phyloP scores from a whole-genome alignment of 1,139 yeast genomes.

The Wickerhamomyces sp. region DNA sequence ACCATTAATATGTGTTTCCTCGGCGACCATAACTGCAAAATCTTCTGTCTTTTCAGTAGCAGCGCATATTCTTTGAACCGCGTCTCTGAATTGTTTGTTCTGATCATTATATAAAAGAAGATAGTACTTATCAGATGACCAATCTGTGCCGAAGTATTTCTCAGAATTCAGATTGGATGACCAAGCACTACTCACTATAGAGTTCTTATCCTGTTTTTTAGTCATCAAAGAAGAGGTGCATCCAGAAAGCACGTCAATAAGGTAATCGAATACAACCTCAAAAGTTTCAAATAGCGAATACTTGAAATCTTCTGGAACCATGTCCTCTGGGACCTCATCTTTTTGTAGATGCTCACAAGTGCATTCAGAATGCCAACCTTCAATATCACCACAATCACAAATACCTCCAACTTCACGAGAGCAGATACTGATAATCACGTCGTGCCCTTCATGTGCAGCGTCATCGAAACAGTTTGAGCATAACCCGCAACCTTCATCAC shows the following conservation, averaged over 20 bases:
- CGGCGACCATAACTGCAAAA: slow-evolving; percentile 73
- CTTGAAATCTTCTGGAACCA: slow-evolving; percentile 34
- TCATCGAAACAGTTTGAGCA: slow-evolving; percentile 76
- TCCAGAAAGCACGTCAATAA: slow-evolving; percentile 61
- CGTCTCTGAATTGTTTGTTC: slow-evolving; percentile 69
- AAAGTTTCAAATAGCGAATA: slow-evolving; percentile 41
- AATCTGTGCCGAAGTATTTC: slow-evolving; percentile 41
- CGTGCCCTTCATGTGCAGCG: slow-evolving; percentile 70
- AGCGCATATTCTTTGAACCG: slow-evolving; percentile 56
- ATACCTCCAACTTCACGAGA: slow-evolving; percentile 87
- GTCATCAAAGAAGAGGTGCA: slow-evolving; percentile 24
- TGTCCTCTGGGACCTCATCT: slow-evolving; percentile 15
- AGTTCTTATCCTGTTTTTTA: slow-evolving; percentile 12
- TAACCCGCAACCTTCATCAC: slow-evolving; percentile 82
- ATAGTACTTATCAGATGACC: slow-evolving; percentile 46
- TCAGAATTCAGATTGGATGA: slow-evolving; percentile 32
- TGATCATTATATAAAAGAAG: slow-evolving; percentile 76
- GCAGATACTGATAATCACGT: slow-evolving; percentile 67
- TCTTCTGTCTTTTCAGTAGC: slow-evolving; percentile 64
- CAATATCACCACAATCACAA: slow-evolving; percentile 92
- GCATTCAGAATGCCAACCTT: slow-evolving; percentile 62
- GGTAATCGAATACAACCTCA: slow-evolving; percentile 60
- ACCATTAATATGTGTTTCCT: slow-evolving; percentile 59
- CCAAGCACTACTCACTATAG: slow-evolving; percentile 23
- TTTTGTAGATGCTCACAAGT: slow-evolving; percentile 43